Base-by-base conservation (phyloP, 73 alveolate species). In the Symbiodinium pilosum region DNA sequence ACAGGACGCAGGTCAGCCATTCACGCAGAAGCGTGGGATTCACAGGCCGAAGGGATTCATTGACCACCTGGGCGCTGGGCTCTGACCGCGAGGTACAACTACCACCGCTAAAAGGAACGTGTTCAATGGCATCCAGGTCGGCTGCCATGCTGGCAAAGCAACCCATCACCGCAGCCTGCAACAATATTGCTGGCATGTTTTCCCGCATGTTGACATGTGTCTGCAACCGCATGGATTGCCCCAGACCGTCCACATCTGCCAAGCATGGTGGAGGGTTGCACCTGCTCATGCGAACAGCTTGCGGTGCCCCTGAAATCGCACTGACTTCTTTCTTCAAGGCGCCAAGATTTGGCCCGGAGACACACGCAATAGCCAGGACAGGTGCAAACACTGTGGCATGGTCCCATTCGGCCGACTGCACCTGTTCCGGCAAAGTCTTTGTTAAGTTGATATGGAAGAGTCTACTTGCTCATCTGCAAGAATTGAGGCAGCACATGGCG, bases 311-410 rank as follows among this genome's bases (percentile, higher is more conserved):
- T 12, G 21, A 52, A 21, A 16, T 12, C 83, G 40, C 38, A 64
- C n/a, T n/a, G n/a, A 75, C 24, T 32, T 2, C 51, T 47, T 47
- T 12, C 18, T 38, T 26, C 44, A 39, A 34, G 41, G 40, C n/a
- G 69, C 94, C 94, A 56, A 87, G 43, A n/a, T 84, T 87, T 4
- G 94, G 94, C 21, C 94, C 94, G 7, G 94, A 87, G 20, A 87
- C 94, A 26, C 94, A 87, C 34, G 94, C 94, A 43, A 87, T 77
- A 6, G 94, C 94, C 86, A 87, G 69, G 8, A 87, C 94, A n/a
- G 94, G 94, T 20, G 94, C 94, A 43, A 87, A 87, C 71, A 87
- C 94, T 9, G 86, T 87, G 71, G 94, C 94, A 32, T 87, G 39
- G 43, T 87, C 64, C 94, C 94, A 87, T n/a, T 87, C 86, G 32